phyloP scores from a whole-genome alignment of 2,329 filamentous ascomycete genomes.

The Graphilbum fragrans region DNA sequence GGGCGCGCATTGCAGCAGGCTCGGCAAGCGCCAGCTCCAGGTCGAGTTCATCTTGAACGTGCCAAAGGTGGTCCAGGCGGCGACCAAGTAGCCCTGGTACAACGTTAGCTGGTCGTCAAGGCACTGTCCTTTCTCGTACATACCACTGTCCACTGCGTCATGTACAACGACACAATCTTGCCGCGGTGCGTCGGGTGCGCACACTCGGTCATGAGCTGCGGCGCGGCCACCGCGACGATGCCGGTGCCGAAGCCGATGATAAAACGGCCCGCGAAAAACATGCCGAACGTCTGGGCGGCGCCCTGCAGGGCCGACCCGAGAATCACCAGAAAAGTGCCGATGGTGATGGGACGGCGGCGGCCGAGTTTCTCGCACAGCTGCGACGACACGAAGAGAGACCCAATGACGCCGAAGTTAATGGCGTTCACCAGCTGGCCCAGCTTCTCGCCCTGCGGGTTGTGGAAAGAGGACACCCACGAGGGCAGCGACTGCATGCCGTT shows the following conservation, averaged over 20 bases:
- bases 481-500: constrained; percentile 23
- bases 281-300: constrained; percentile 43
- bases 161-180: constrained; percentile 54
- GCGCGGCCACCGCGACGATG: constrained; percentile 21
- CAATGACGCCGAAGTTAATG: constrained; percentile 18
- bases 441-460: constrained; percentile 13
- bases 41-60: constrained; percentile 17
- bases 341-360: constrained; percentile 57
- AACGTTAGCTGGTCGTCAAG: constrained; percentile 76
- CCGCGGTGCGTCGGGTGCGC: constrained; percentile 69
- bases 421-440: constrained; percentile 17
- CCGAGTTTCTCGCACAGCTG: constrained; percentile 47
- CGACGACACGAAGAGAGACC: constrained; percentile 9
- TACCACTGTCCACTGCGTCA: constrained; percentile 51
- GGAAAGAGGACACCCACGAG: constrained; percentile 22
- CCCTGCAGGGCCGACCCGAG: constrained; percentile 65
- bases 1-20: not conserved
- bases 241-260: constrained; percentile 54
- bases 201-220: constrained; percentile 36
- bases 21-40: constrained; percentile 20
- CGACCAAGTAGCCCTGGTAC: constrained; percentile 59
- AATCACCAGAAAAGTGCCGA: constrained; percentile 59
- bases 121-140: too few relatives aligned
- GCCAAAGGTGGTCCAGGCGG: constrained; percentile 63
- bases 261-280: constrained; percentile 57